Conservation (phyloP, 1,139 yeast species). For the Wickerhamomyces sp. region DNA sequence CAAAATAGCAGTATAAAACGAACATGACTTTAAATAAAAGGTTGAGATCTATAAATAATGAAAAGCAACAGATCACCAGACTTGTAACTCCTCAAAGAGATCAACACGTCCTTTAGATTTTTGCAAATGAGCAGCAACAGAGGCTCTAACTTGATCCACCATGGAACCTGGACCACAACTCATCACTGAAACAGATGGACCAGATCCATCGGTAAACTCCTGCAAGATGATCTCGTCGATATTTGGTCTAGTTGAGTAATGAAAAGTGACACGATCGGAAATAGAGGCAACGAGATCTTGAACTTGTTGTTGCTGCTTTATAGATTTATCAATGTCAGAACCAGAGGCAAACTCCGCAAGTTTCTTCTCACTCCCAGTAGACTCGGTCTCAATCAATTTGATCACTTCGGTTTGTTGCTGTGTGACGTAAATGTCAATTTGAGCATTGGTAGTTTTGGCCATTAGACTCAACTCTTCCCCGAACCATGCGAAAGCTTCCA, state of each 20-base stretch:
- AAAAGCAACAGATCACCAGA: too few species aligned
- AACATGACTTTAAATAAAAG: too few species aligned
- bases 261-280: constrained; percentile 26
- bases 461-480: constrained; percentile 40
- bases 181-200: constrained; percentile 17
- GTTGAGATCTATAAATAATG: too few species aligned
- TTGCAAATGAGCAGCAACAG: constrained; percentile 13
- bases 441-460: constrained; percentile 18
- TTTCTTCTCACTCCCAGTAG: constrained; percentile 4
- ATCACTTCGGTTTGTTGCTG: constrained; percentile 7
- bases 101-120: constrained; percentile 18
- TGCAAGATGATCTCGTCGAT: constrained; percentile 21
- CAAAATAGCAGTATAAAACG: too few species aligned
- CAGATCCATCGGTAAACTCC: constrained; percentile 15
- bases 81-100: constrained; percentile 23
- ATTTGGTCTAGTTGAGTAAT: constrained; percentile 26
- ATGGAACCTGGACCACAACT: constrained; percentile 48
- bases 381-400: constrained; percentile 6
- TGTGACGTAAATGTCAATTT: constrained; percentile 21
- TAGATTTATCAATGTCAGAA: background rate
- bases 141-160: constrained; percentile 43
- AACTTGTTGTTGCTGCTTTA: constrained; percentile 14
- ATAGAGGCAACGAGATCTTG: constrained; percentile 32
- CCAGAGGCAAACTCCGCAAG: constrained; percentile 6
- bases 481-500: constrained; percentile 43